phyloP scores from a whole-genome alignment of 1,139 yeast genomes.

The Debaryomyces sp. region DNA sequence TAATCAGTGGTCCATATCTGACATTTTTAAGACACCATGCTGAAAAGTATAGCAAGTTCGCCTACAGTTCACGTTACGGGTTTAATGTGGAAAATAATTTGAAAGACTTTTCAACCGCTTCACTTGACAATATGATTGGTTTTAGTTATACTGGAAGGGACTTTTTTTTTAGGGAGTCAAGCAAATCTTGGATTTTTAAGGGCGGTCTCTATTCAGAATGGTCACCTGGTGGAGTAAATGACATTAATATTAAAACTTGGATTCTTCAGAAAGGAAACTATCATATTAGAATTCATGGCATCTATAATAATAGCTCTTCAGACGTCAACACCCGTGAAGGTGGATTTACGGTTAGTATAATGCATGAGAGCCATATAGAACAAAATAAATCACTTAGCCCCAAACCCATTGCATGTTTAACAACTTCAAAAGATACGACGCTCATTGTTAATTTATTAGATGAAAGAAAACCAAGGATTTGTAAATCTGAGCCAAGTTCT shows the following conservation, averaged over 20 bases:
- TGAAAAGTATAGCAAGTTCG: conserved; percentile 31
- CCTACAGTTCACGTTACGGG: conserved; percentile 29
- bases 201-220: conserved; percentile 21
- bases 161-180: conserved; percentile 12
- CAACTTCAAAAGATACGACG: conserved; percentile 11
- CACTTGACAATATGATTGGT: conserved; percentile 21
- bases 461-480: conserved; percentile 14
- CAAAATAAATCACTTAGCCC: conserved; percentile 13
- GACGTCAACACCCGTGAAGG: conserved; percentile 21
- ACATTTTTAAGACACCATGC: conserved; percentile 18
- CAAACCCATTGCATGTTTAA: conserved; percentile 9
- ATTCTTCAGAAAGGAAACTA: conserved; percentile 19
- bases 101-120: conserved; percentile 19
- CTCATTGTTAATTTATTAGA: conserved; percentile 11
- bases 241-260: conserved; percentile 21
- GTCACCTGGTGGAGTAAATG: conserved; percentile 19
- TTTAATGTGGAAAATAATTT: conserved; percentile 23
- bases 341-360: conserved; percentile 6
- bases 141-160: conserved; percentile 13
- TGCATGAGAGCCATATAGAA: not conserved
- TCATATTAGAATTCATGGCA: conserved; percentile 24
- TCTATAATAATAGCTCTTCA: conserved; percentile 14
- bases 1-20: conserved; percentile 27
- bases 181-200: conserved; percentile 11
- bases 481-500: conserved; percentile 27